Percentiles rank a stretch among this genome's conserved stretches.
These are phyloP conservation scores for Cercospora brassicicola DNA, from an alignment of 2,329 filamentous ascomycete genomes.

Conservation along the genomic window DNA sequence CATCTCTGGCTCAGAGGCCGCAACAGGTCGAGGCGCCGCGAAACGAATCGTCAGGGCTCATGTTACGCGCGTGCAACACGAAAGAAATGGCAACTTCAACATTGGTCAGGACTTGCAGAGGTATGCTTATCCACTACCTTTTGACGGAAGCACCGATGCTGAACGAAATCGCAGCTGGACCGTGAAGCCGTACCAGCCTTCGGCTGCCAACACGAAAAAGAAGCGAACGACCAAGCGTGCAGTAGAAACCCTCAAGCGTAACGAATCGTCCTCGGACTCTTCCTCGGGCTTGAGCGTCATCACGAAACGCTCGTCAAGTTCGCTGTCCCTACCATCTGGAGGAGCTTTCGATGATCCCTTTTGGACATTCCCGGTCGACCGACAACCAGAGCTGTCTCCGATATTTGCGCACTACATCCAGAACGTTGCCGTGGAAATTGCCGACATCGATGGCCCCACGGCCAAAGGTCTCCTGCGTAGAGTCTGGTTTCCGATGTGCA, in stretches of 20 bases:
- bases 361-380: slow-evolving; percentile 6
- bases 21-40: not conserved
- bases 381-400: slow-evolving; percentile 6
- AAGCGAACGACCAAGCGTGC: not conserved
- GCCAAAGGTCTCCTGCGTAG: slow-evolving; percentile 40
- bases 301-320: not conserved
- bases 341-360: slow-evolving; percentile 7
- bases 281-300: not conserved
- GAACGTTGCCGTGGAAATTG: slow-evolving; percentile 45
- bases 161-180: not conserved
- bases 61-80: slow-evolving; percentile 7
- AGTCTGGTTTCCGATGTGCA: slow-evolving; percentile 42
- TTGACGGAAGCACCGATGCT: not conserved
- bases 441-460: slow-evolving; percentile 42
- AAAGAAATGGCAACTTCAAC: slow-evolving; percentile 10
- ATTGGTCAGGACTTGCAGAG: slow-evolving; percentile 7
- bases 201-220: slow-evolving; percentile 1
- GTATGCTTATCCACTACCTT: not conserved
- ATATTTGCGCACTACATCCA: slow-evolving; percentile 19
- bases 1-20: not conserved
- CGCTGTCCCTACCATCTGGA: not conserved
- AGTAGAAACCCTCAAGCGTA: not conserved
- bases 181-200: not conserved
- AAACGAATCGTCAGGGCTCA: slow-evolving; percentile 7
- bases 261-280: not conserved